phyloP scores from a whole-genome alignment of 202 grass and related monocot species.

The Eragrostis tef region DNA sequence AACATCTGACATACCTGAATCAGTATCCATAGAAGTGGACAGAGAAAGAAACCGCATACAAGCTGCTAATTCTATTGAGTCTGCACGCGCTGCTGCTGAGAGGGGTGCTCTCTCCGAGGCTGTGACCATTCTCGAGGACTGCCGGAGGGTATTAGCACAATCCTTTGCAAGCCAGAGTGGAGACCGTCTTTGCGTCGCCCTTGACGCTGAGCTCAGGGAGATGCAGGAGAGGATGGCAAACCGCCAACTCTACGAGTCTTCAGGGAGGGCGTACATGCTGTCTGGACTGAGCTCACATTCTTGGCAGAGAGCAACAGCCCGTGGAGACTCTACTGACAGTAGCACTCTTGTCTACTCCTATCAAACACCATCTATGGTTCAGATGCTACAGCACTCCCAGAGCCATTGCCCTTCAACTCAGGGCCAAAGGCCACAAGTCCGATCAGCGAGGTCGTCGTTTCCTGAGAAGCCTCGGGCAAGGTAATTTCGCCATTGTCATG shows the following conservation, averaged over 20 bases:
- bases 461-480: conserved; percentile 42
- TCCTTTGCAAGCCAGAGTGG: conserved; percentile 59
- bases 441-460: conserved; percentile 24
- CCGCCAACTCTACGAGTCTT: conserved; percentile 65
- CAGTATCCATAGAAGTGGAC: conserved; percentile 71
- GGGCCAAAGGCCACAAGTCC: conserved; percentile 31
- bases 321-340: conserved; percentile 74
- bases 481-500: conserved; percentile 34
- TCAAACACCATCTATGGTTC: conserved; percentile 79
- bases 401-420: conserved; percentile 45
- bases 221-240: conserved; percentile 92
- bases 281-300: conserved; percentile 90
- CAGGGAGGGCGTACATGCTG: conserved; percentile 81
- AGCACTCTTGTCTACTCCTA: conserved; percentile 69
- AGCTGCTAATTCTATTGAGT: conserved; percentile 63
- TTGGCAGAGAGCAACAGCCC: conserved; percentile 88
- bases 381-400: conserved; percentile 75
- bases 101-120: conserved; percentile 70
- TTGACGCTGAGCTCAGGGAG: conserved; percentile 83
- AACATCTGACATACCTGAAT: conserved; percentile 38
- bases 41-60: conserved; percentile 74
- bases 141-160: conserved; percentile 49
- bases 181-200: conserved; percentile 65
- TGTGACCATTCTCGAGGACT: conserved; percentile 66
- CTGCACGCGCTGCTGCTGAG: conserved; percentile 67